Conservation (phyloP, 2,329 filamentous ascomycete genomes). For the Phialocephala sp. region DNA sequence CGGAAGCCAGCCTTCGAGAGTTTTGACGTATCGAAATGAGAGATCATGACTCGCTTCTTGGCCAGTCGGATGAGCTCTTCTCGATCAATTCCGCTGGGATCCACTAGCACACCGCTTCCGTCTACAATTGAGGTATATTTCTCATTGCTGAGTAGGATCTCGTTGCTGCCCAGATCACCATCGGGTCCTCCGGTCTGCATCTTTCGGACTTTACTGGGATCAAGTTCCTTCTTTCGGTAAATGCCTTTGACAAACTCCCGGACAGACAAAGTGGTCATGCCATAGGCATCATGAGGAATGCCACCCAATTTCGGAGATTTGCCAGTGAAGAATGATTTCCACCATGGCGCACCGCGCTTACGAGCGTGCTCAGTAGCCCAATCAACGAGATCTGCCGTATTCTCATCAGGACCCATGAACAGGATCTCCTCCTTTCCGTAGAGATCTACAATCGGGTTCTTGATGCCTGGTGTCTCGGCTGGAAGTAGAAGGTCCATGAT, state of each 20-base stretch:
- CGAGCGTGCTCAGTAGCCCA: slow-evolving; percentile 98
- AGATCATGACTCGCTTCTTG: slow-evolving; percentile 87
- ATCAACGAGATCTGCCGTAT: slow-evolving; percentile 94
- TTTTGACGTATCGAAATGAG: slow-evolving; percentile 82
- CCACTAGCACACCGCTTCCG: slow-evolving; percentile 91
- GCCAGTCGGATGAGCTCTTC: slow-evolving; percentile 85
- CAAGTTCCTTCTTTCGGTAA: slow-evolving; percentile 92
- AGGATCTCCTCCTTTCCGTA: slow-evolving; percentile 96
- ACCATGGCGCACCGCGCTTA: slow-evolving; percentile 88
- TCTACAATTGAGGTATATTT: slow-evolving; percentile 97
- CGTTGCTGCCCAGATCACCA: slow-evolving; percentile 95
- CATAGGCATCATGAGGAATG: slow-evolving; percentile 94
- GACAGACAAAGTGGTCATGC: slow-evolving; percentile 97
- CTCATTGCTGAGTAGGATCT: slow-evolving; percentile 94
- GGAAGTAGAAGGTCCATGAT: slow-evolving; percentile 94
- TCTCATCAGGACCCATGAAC: slow-evolving; percentile 99
- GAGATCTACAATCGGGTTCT: slow-evolving; percentile 96
- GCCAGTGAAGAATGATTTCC: slow-evolving; percentile 99
- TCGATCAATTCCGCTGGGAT: slow-evolving; percentile 86
- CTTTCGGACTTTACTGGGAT: slow-evolving; percentile 84
- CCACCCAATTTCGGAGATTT: slow-evolving; percentile 96
- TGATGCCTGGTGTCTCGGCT: slow-evolving; percentile 92
- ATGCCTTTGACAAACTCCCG: slow-evolving; percentile 96
- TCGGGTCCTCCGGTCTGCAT: slow-evolving; percentile 98
- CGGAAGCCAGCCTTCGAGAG: slow-evolving; percentile 89